Evolutionary conservation across 192 early-diverging fungal genomes (phyloP).

Genomic region (Coemansia asiatica): DNA sequence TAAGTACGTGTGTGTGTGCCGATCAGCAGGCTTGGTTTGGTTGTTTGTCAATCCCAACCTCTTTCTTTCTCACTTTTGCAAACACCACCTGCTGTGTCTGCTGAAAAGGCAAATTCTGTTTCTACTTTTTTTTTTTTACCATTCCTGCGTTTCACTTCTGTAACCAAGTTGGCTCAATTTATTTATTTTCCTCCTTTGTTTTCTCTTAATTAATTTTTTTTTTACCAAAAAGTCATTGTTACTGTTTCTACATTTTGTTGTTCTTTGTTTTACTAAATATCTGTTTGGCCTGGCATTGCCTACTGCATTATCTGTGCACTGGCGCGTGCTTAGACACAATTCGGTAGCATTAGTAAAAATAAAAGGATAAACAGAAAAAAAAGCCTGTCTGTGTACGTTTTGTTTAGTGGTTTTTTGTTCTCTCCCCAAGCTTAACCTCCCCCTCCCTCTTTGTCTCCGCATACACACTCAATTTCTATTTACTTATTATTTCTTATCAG

Average conservation of each 20-base stretch:
- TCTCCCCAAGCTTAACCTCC: not conserved
- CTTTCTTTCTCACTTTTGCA: not conserved
- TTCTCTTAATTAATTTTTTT: conserved; percentile 1
- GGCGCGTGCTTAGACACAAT: not conserved
- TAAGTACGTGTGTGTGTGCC: not conserved
- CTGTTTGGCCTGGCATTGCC: not conserved
- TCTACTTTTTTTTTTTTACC: conserved; percentile 6
- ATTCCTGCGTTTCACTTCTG: not conserved
- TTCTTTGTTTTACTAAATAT: not conserved
- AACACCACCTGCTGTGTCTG: not conserved
- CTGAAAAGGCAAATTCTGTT: not conserved
- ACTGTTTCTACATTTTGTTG: conserved; percentile 6
- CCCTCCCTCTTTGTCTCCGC: not conserved
- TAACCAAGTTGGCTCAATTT: not conserved
- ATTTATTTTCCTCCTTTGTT: not conserved
- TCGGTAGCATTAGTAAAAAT: not conserved
- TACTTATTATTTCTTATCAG: not conserved
- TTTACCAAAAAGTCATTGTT: conserved; percentile 1
- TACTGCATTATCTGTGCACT: not conserved
- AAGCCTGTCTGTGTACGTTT: not conserved
- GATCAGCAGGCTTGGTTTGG: not conserved
- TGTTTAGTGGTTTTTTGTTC: not conserved
- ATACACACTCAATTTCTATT: not conserved
- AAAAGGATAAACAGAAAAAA: not conserved
- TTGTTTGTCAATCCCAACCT: not conserved